These are phyloP conservation scores for Tardiomyces digboiensis DNA, from an alignment of 1,139 yeast species.

Conservation along the genomic window DNA sequence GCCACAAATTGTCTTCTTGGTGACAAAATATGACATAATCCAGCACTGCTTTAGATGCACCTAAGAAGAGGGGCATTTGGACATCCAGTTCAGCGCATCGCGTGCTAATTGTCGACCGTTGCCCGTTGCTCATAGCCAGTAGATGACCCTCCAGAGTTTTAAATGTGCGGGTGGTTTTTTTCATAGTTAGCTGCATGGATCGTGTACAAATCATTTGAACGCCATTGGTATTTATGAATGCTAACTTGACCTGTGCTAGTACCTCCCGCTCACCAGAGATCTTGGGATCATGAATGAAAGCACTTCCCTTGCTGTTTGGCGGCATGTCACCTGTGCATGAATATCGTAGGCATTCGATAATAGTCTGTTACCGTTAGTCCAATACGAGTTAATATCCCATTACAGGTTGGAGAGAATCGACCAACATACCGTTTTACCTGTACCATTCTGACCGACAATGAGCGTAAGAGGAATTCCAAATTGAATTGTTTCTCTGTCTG, in stretches of 20 bases:
- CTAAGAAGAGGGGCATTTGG: conserved; percentile 72
- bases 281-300: conserved; percentile 91
- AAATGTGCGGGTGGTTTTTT: conserved; percentile 59
- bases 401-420: not conserved
- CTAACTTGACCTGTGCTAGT: conserved; percentile 83
- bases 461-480: conserved; percentile 88
- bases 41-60: conserved; percentile 79
- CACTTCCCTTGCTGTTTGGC: conserved; percentile 94
- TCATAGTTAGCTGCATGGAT: conserved; percentile 62
- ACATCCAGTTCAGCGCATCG: conserved; percentile 80
- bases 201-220: conserved; percentile 80
- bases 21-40: conserved; percentile 96
- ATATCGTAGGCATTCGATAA: conserved; percentile 87
- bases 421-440: conserved; percentile 73
- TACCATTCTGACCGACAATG: conserved; percentile 94
- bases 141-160: conserved; percentile 90
- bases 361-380: conserved; percentile 34
- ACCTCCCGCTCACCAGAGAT: conserved; percentile 61
- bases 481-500: conserved; percentile 74
- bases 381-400: not conserved
- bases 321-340: conserved; percentile 96
- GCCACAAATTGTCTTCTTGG: conserved; percentile 97
- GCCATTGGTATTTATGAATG: conserved; percentile 67
- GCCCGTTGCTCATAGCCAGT: conserved; percentile 54
- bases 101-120: conserved; percentile 60